Conservation (phyloP, 2,329 filamentous ascomycete genomes). For the Exserohilum turcica region DNA sequence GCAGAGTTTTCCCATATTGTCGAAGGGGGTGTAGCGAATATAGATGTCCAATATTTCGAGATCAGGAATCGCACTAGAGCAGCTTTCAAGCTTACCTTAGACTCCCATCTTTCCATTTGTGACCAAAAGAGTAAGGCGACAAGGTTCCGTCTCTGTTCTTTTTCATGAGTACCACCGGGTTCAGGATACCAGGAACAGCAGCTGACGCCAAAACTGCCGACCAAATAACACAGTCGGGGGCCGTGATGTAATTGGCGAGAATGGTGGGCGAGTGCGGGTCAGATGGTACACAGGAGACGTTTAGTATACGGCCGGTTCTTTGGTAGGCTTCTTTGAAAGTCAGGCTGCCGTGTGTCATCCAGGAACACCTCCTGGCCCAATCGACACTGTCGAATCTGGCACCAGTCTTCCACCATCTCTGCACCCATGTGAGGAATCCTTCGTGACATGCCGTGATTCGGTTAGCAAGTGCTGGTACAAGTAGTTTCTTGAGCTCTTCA, state of each 20-base stretch:
- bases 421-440: constrained; percentile 73
- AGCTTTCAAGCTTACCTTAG: constrained; percentile 51
- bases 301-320: constrained; percentile 89
- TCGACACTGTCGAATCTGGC: constrained; percentile 92
- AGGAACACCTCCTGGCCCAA: constrained; percentile 83
- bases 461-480: constrained; percentile 84
- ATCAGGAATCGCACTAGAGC: too few relatives aligned
- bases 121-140: constrained; percentile 90
- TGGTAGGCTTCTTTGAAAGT: constrained; percentile 96
- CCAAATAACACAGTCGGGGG: constrained; percentile 97
- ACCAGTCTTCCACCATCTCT: constrained; percentile 88
- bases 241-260: constrained; percentile 91
- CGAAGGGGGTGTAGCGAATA: not conserved
- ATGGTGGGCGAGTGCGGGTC: constrained; percentile 94
- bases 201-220: constrained; percentile 93
- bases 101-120: constrained; percentile 99
- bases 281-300: constrained; percentile 93
- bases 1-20: not conserved
- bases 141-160: constrained; percentile 79
- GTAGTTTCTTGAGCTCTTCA: constrained; percentile 81
- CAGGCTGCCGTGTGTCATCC: constrained; percentile 90
- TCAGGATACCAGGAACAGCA: constrained; percentile 92
- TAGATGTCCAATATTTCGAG: not conserved
- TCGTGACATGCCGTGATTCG: constrained; percentile 88
- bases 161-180: constrained; percentile 90